Conservation (phyloP, 805 yeast species). For the Kodamaea neixiangensis region DNA sequence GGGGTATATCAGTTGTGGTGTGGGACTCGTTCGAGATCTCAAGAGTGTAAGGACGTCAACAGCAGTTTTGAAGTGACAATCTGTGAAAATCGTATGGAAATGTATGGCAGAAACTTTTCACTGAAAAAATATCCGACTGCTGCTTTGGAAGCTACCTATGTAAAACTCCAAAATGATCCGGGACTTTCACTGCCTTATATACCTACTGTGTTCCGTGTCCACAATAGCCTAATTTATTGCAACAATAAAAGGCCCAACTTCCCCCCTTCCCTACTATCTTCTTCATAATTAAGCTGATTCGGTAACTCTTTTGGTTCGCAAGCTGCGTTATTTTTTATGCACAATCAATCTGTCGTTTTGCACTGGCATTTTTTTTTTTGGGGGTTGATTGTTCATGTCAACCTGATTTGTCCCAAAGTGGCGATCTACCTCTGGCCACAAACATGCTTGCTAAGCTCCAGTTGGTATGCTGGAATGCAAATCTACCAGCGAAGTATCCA, state of each 20-base stretch:
- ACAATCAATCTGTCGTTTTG: constrained; percentile 1
- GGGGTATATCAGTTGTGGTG: background rate
- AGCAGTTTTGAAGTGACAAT: background rate
- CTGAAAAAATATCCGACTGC: background rate
- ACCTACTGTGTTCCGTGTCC: background rate
- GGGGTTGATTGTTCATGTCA: background rate
- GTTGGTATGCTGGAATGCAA: background rate
- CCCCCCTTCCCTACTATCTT: constrained; percentile 2
- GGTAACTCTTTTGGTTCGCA: background rate
- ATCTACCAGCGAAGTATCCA: background rate
- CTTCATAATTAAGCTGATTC: constrained; percentile 1
- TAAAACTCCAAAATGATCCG: too few relatives aligned
- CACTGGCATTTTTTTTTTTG: constrained; percentile 1
- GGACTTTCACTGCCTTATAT: background rate
- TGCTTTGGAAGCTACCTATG: too few relatives aligned
- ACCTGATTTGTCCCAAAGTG: background rate
- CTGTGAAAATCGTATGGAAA: background rate
- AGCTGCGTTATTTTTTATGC: background rate
- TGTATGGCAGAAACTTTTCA: background rate
- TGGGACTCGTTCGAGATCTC: background rate
- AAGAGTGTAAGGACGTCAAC: background rate
- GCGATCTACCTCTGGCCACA: background rate
- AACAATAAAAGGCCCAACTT: background rate
- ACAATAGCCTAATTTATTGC: background rate
- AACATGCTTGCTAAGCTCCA: background rate